These are phyloP conservation scores for Dillenia suffruticosa DNA, from an alignment of 164 flowering plant genomes.

Conservation along the genomic window DNA sequence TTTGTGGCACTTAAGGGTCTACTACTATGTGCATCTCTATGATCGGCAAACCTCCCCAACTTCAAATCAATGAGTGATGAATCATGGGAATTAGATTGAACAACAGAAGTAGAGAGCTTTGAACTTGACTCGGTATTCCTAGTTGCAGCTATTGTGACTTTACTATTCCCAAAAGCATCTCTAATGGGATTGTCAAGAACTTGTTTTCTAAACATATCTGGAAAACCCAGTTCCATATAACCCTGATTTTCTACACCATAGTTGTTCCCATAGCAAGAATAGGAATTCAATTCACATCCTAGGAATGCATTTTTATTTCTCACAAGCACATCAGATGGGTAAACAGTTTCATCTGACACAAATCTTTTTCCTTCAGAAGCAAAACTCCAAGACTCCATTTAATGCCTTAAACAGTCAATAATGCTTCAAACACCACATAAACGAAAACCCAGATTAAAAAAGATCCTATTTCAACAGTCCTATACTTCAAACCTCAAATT, in stretches of 20 bases:
- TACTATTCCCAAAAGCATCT: slow-evolving; percentile 15
- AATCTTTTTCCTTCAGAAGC: slow-evolving; percentile 37
- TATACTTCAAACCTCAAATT: neutral
- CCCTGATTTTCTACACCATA: slow-evolving; percentile 23
- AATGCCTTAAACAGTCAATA: no score
- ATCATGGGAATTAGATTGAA: slow-evolving; percentile 35
- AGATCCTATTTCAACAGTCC: neutral
- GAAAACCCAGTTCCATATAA: slow-evolving; percentile 27
- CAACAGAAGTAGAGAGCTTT: slow-evolving; percentile 35
- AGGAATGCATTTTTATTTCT: slow-evolving; percentile 25
- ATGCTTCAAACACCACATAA: no score
- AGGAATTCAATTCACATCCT: slow-evolving; percentile 36
- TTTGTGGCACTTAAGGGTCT: slow-evolving; percentile 14
- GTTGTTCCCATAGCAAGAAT: slow-evolving; percentile 20
- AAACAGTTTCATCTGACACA: slow-evolving; percentile 36
- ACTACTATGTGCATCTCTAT: slow-evolving; percentile 22
- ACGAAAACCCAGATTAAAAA: neutral
- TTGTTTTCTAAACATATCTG: slow-evolving; percentile 24
- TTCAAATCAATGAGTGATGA: slow-evolving; percentile 54
- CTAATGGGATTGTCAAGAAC: slow-evolving; percentile 7
- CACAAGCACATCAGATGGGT: slow-evolving; percentile 22
- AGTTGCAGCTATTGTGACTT: slow-evolving; percentile 19
- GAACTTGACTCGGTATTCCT: slow-evolving; percentile 30
- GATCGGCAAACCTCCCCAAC: slow-evolving; percentile 50
- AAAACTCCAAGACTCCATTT: slow-evolving; percentile 61